Evolutionary conservation across 495 filamentous ascomycete genomes (phyloP), one percentile per base, ranked within the genome.

Genomic region (Neurospora intermedia): DNA sequence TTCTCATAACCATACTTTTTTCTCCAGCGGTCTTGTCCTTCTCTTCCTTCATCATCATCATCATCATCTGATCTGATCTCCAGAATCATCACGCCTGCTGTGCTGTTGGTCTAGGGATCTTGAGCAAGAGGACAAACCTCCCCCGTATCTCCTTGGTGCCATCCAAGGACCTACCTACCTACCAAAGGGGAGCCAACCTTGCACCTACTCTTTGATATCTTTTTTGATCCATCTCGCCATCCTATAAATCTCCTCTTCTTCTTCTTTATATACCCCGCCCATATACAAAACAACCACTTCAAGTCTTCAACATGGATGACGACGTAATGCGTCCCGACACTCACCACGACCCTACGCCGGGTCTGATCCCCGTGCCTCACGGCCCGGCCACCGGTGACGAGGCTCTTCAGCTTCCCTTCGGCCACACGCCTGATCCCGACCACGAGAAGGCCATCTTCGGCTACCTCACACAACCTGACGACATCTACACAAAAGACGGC

Each of bases 401-500:
- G 73, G 42, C 5, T 70, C 70, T 43, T 43, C n/a, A 54, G 54
- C 48, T 59, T 10, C 70, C 70, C 27, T 45, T 69, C 71, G 79
- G 78, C 73, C 88, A 89, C 85, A 86, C 85, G 75, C 80, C 59
- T n/a, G 41, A 71, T 46, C 38, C 70, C 5, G 77, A 86, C 7
- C 82, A 90, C 70, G 91, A 94, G 83, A 88, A 84, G 77, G 86
- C 86, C 75, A 92, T 93, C 73, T 94, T 96, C 83, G 84, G 89
- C 75, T 84, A 88, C 41, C 81, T 95, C 46, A 89, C 94, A 73
- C 90, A 89, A 38, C 94, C 94, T 6, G 91, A 94, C 75, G 94
- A 97, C 82, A 90, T 87, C 78, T 97, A 94, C 80, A 91, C 90
- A 66, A 77, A 80, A 39, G 86, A 94, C n/a, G 94, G 94, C 72